phyloP scores from a whole-genome alignment of 139 green algal species.

The Chlamydomonas urium region DNA sequence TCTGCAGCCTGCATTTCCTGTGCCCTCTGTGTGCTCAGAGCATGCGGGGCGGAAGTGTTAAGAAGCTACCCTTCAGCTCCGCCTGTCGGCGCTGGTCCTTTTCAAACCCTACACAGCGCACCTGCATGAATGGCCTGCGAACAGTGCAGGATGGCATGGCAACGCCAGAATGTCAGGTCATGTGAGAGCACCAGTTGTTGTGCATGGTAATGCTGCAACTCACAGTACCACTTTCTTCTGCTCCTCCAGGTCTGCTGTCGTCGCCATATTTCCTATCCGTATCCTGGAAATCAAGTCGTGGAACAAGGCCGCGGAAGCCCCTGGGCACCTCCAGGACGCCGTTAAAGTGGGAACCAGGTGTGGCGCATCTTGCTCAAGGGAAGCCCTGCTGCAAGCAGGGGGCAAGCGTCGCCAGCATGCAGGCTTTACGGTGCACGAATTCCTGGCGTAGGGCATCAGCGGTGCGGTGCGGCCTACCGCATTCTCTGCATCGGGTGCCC shows the following conservation, averaged over 20 bases:
- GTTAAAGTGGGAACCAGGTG: conserved; percentile 9
- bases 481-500: too few species aligned
- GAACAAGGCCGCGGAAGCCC: not conserved
- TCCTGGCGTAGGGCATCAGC: too few species aligned
- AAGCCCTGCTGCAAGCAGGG: not conserved
- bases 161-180: not conserved
- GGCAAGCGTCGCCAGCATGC: not conserved
- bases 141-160: not conserved
- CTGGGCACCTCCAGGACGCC: not conserved
- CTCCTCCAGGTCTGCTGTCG: conserved; percentile 44
- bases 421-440: not conserved
- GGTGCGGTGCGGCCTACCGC: too few species aligned
- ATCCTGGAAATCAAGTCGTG: not conserved
- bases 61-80: not conserved
- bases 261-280: conserved; percentile 16
- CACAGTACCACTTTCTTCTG: conserved; percentile 71
- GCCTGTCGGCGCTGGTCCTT: not conserved
- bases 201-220: not conserved
- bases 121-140: conserved; percentile 14
- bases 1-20: conserved; percentile 66
- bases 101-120: not conserved
- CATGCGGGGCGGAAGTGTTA: not conserved
- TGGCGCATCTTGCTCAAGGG: not conserved
- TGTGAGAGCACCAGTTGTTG: not conserved
- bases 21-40: conserved; percentile 35